phyloP scores from a whole-genome alignment of 1,139 yeast genomes.

The Protomyces arabidopsidicola region DNA sequence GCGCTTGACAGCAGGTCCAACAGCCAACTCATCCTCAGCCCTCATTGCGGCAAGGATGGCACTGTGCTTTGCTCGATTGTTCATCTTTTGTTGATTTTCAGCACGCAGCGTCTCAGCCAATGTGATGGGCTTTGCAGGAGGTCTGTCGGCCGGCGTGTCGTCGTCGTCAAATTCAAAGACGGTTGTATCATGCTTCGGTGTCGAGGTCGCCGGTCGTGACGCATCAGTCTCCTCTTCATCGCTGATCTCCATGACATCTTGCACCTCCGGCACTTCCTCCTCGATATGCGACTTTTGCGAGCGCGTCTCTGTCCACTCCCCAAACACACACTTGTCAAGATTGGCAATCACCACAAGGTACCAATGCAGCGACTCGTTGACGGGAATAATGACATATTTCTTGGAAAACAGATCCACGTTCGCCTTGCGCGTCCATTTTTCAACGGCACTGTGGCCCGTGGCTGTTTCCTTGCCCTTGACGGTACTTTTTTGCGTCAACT shows the following conservation, averaged over 20 bases:
- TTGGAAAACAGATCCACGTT: constrained; percentile 55
- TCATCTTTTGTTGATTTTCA: background rate
- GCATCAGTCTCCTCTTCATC: constrained; percentile 1
- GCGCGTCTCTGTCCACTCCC: background rate
- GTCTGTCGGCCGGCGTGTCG: background rate
- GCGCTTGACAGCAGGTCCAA: background rate
- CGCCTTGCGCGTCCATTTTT: constrained; percentile 68
- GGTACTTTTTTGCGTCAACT: constrained; percentile 44
- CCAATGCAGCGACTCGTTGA: constrained; percentile 79
- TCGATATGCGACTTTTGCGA: background rate
- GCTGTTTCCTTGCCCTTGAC: constrained; percentile 33
- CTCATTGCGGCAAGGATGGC: constrained; percentile 1
- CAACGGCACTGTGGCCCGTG: constrained; percentile 58
- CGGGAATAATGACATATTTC: constrained; percentile 68
- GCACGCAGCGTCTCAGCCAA: background rate
- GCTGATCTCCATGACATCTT: constrained; percentile 7
- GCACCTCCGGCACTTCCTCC: constrained; percentile 1
- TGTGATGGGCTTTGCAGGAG: background rate
- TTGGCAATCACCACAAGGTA: constrained; percentile 66
- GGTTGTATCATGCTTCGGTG: background rate
- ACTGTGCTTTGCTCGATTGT: background rate
- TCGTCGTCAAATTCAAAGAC: background rate
- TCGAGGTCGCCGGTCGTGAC: background rate
- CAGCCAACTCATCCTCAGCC: constrained; percentile 1
- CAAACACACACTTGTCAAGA: constrained; percentile 36